These are phyloP conservation scores for Xerophyta viscosa DNA, from an alignment of 106 monocot genomes.

Conservation along the genomic window DNA sequence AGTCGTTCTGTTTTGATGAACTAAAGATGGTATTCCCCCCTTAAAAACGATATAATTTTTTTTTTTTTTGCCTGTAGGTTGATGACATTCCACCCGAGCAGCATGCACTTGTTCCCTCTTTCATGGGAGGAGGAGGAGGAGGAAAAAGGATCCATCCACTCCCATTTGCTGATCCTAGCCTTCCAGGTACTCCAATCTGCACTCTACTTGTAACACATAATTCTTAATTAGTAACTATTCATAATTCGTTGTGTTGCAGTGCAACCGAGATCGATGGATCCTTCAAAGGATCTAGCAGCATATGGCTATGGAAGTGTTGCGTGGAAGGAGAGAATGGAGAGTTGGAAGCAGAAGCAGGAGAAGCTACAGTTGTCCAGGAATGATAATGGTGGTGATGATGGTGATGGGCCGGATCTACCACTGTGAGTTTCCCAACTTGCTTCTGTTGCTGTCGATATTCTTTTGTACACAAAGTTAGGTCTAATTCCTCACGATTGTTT, in stretches of 20 bases:
- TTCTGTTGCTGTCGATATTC: too few relatives aligned
- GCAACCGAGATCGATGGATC: slow-evolving; percentile 95
- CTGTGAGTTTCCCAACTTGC: too few relatives aligned
- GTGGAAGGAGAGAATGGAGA: slow-evolving; percentile 98
- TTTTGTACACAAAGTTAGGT: too few relatives aligned
- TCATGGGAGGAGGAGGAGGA: slow-evolving; percentile 87
- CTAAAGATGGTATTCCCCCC: too few relatives aligned
- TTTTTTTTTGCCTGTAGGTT: slow-evolving; percentile 33
- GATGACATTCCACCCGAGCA: slow-evolving; percentile 97
- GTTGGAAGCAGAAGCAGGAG: slow-evolving; percentile 95
- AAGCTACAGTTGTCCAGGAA: slow-evolving; percentile 57
- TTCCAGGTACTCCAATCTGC: slow-evolving; percentile 43
- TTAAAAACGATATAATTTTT: too few relatives aligned
- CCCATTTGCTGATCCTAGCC: slow-evolving; percentile 64
- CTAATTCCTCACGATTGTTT: too few relatives aligned
- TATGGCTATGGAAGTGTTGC: slow-evolving; percentile 98
- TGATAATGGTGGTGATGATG: slow-evolving; percentile 68
- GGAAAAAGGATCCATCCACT: slow-evolving; percentile 95
- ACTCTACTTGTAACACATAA: background rate
- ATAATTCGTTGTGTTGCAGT: slow-evolving; percentile 41
- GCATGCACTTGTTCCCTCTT: slow-evolving; percentile 90
- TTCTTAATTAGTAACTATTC: background rate
- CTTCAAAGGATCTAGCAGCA: slow-evolving; percentile 91
- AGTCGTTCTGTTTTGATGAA: background rate
- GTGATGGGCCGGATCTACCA: too few relatives aligned